Percentiles rank a stretch among this genome's conserved stretches.
Evolutionary conservation across 164 flowering plant species (phyloP).

Genomic region (Pachysandra terminalis): DNA sequence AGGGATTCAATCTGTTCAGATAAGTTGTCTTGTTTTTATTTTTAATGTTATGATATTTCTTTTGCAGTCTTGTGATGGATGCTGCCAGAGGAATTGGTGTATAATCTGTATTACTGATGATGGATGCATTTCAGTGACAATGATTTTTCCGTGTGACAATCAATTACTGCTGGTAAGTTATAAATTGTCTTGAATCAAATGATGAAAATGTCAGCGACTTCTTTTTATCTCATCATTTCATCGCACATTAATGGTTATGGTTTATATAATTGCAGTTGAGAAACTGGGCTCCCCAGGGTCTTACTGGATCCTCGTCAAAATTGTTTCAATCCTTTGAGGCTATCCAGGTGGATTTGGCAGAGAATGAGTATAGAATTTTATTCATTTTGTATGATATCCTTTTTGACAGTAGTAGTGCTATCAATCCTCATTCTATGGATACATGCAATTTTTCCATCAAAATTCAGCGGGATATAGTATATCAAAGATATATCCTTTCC

Average conservation of each 20-base stretch:
- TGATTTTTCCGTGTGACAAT: slow-evolving; percentile 5
- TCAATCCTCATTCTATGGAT: slow-evolving; percentile 9
- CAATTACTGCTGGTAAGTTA: slow-evolving; percentile 9
- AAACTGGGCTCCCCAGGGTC: slow-evolving; percentile 15
- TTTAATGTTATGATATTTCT: no score
- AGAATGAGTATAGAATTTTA: slow-evolving; percentile 16
- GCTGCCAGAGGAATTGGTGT: slow-evolving; percentile 17
- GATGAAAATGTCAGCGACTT: neutral
- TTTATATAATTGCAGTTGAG: slow-evolving; percentile 12
- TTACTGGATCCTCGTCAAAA: slow-evolving; percentile 10
- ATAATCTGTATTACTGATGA: slow-evolving; percentile 22
- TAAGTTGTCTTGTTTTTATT: neutral
- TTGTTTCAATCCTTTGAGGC: slow-evolving; percentile 19
- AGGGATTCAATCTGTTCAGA: neutral
- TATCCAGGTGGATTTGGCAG: slow-evolving; percentile 19
- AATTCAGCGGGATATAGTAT: slow-evolving; percentile 8
- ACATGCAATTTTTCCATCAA: slow-evolving; percentile 10
- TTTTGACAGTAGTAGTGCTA: slow-evolving; percentile 15
- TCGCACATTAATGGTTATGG: slow-evolving; percentile 9
- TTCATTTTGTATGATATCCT: slow-evolving; percentile 30
- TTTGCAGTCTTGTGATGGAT: slow-evolving; percentile 18
- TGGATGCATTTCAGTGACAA: slow-evolving; percentile 12
- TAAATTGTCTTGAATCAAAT: neutral
- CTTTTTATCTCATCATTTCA: neutral
- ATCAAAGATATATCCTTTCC: slow-evolving; percentile 1